Evolutionary conservation across 495 filamentous ascomycete genomes (phyloP).

Genomic region (Penicillium manginii): DNA sequence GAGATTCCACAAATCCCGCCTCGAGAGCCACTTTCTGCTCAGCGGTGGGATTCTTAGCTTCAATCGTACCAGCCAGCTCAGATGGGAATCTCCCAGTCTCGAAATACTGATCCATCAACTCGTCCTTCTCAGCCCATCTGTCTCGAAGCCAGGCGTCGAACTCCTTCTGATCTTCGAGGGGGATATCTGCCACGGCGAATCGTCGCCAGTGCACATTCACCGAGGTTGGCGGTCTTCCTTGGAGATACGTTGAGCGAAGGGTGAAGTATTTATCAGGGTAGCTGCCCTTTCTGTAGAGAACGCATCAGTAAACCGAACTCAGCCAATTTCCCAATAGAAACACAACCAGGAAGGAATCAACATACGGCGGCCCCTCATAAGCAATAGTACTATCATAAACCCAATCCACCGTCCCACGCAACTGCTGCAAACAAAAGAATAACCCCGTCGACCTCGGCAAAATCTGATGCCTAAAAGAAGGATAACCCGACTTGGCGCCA

Average conservation of each 20-base stretch:
- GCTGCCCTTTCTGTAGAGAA: constrained; percentile 51
- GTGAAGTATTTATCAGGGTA: constrained; percentile 71
- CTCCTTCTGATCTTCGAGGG: constrained; percentile 57
- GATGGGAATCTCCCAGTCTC: constrained; percentile 65
- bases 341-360: constrained; percentile 12
- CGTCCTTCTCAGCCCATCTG: constrained; percentile 68
- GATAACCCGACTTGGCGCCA: constrained; percentile 57
- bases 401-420: constrained; percentile 63
- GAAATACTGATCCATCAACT: constrained; percentile 59
- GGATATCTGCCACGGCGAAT: constrained; percentile 60
- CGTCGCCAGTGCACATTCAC: constrained; percentile 75
- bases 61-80: constrained; percentile 51
- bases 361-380: constrained; percentile 71
- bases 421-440: constrained; percentile 64
- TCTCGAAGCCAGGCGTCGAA: constrained; percentile 62
- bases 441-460: constrained; percentile 67
- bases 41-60: constrained; percentile 35
- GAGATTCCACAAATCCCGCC: constrained; percentile 61
- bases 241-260: constrained; percentile 62
- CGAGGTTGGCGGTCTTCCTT: constrained; percentile 69
- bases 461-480: constrained; percentile 58
- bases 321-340: background rate
- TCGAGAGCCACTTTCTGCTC: constrained; percentile 39
- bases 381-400: constrained; percentile 72
- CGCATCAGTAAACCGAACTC: no score